A percentile compares a stretch with the other conserved stretches of the same genome.
phyloP scores from a whole-genome alignment of 1,139 yeast genomes.

The Pichia sp. region DNA sequence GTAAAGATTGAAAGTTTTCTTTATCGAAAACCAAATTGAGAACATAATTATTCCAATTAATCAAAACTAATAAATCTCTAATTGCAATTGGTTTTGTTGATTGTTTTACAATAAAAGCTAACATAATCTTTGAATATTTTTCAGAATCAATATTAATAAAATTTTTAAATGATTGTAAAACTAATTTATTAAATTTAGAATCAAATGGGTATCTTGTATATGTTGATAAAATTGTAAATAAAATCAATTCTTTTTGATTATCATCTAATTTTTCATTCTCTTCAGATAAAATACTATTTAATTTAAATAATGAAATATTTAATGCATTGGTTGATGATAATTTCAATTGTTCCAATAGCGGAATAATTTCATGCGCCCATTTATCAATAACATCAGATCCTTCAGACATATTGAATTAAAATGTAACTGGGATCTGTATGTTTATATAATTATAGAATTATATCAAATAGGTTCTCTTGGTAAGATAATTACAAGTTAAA shows the following conservation, averaged over 20 bases:
- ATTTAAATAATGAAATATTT: constrained; percentile 16
- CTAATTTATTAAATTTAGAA: constrained; percentile 38
- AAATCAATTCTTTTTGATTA: constrained; percentile 17
- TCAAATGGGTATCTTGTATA: constrained; percentile 46
- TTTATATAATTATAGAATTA: not conserved
- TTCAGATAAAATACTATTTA: constrained; percentile 18
- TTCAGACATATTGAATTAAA: constrained; percentile 7
- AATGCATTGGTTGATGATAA: constrained; percentile 20
- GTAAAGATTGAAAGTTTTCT: constrained; percentile 12
- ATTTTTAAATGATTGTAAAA: constrained; percentile 34
- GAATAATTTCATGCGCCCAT: constrained; percentile 17
- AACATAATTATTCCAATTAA: constrained; percentile 48
- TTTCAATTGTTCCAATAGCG: constrained; percentile 17
- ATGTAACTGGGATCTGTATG: not conserved
- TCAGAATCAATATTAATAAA: constrained; percentile 32
- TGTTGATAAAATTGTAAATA: constrained; percentile 17
- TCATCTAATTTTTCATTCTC: constrained; percentile 7
- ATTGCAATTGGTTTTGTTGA: constrained; percentile 40
- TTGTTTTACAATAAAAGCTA: constrained; percentile 36
- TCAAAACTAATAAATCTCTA: constrained; percentile 48
- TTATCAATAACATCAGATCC: constrained; percentile 2
- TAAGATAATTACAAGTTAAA: no score
- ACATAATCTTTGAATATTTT: constrained; percentile 32
- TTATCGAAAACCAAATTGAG: constrained; percentile 12
- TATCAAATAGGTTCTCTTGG: no score